Percentiles rank a stretch among this genome's conserved stretches.
Evolutionary conservation across 345 rosid species (phyloP).

Genomic region (Limnanthes douglasii): DNA sequence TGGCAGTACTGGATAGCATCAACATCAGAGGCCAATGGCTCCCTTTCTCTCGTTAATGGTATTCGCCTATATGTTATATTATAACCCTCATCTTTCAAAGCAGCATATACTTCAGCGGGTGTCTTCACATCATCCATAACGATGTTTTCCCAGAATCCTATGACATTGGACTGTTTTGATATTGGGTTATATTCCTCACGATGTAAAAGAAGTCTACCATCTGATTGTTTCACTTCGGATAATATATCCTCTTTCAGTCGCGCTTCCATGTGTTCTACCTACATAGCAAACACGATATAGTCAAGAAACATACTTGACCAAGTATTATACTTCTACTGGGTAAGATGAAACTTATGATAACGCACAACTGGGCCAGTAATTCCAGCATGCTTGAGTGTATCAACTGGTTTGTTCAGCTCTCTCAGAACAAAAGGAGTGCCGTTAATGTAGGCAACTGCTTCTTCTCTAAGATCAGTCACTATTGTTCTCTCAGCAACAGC

Average conservation of each 20-base stretch:
- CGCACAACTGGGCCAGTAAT: constrained; percentile 81
- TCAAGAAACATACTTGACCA: too few relatives aligned
- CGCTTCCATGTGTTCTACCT: constrained; percentile 88
- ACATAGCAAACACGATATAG: constrained; percentile 10
- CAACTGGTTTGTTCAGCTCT: constrained; percentile 84
- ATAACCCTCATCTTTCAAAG: constrained; percentile 54
- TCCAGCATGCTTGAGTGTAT: constrained; percentile 87
- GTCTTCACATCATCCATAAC: constrained; percentile 69
- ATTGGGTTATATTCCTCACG: constrained; percentile 77
- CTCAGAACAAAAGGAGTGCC: constrained; percentile 86
- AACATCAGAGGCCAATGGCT: constrained; percentile 73
- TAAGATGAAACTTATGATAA: not conserved
- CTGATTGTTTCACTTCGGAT: constrained; percentile 52
- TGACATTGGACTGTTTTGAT: constrained; percentile 58
- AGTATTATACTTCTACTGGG: constrained; percentile 1
- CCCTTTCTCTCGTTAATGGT: constrained; percentile 89
- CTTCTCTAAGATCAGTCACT: constrained; percentile 88
- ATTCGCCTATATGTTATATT: constrained; percentile 59
- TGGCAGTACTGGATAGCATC: constrained; percentile 65
- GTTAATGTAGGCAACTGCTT: constrained; percentile 84
- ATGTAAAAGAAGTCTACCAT: constrained; percentile 84
- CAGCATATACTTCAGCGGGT: constrained; percentile 87
- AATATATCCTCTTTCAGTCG: constrained; percentile 84
- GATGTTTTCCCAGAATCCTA: constrained; percentile 93
- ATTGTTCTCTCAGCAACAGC: constrained; percentile 33